These are phyloP conservation scores for Dendrobium huoshanense DNA, from an alignment of 106 monocot species.

Conservation along the genomic window DNA sequence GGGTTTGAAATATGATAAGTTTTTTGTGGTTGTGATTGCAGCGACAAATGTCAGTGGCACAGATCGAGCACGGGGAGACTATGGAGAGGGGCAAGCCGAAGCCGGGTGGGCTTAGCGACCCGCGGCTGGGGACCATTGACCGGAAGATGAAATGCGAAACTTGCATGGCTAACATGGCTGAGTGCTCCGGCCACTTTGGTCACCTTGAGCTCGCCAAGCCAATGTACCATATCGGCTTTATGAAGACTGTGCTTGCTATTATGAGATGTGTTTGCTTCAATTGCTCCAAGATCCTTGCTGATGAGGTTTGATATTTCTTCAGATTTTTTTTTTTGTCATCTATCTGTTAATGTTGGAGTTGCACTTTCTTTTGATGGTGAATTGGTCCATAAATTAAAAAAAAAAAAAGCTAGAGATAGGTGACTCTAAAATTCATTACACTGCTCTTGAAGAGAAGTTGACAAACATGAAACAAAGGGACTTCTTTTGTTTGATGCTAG, in stretches of 20 bases:
- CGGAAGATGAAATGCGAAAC: conserved; percentile 98
- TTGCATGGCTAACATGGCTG: conserved; percentile 93
- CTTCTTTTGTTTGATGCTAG: not conserved
- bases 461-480: not conserved
- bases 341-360: not conserved
- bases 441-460: not conserved
- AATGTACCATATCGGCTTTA: conserved; percentile 94
- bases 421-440: not conserved
- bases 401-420: not conserved
- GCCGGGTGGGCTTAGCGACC: conserved; percentile 79
- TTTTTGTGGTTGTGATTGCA: conserved; percentile 13
- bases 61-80: conserved; percentile 85
- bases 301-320: conserved; percentile 43
- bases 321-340: not conserved
- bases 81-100: conserved; percentile 92
- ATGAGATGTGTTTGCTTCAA: conserved; percentile 99
- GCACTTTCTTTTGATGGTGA: not conserved
- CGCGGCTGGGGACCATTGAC: conserved; percentile 88
- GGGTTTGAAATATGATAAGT: conserved; percentile 3
- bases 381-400: not conserved
- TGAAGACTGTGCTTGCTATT: conserved; percentile 96
- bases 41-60: conserved; percentile 97
- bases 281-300: conserved; percentile 94
- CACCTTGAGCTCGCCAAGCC: conserved; percentile 99
- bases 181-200: conserved; percentile 96